Evolutionary conservation across 176 grass and related monocot species (phyloP).

Genomic region (Themeda triandra): DNA sequence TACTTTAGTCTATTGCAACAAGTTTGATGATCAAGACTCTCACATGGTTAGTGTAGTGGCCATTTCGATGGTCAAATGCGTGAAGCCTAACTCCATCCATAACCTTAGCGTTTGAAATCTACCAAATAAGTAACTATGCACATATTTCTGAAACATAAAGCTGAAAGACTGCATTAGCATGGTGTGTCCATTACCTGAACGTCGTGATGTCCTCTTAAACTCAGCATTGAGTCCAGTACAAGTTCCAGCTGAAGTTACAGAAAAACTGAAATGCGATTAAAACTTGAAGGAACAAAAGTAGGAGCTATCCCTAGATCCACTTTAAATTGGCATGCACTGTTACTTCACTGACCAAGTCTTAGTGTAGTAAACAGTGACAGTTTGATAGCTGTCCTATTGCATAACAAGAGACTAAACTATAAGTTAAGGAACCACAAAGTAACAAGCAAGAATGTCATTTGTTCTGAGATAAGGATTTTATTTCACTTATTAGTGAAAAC

Average conservation of each 20-base stretch:
- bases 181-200: slow-evolving; percentile 50
- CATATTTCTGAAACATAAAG: slow-evolving; percentile 8
- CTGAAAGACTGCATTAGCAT: slow-evolving; percentile 24
- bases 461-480: not conserved
- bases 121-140: slow-evolving; percentile 11
- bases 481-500: not conserved
- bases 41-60: not conserved
- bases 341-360: not conserved
- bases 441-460: not conserved
- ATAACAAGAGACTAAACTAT: not conserved
- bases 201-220: slow-evolving; percentile 61
- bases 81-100: not conserved
- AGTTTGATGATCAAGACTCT: not conserved
- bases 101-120: not conserved
- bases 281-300: slow-evolving; percentile 13
- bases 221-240: slow-evolving; percentile 72
- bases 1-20: not conserved
- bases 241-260: slow-evolving; percentile 28
- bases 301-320: not conserved
- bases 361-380: not conserved
- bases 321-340: not conserved
- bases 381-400: not conserved
- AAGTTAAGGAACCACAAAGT: not conserved
- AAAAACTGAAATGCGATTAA: slow-evolving; percentile 9
- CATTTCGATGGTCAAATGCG: no score